Conservation (phyloP, 768 basidiomycete species). For the Punctularia strigosozonata region DNA sequence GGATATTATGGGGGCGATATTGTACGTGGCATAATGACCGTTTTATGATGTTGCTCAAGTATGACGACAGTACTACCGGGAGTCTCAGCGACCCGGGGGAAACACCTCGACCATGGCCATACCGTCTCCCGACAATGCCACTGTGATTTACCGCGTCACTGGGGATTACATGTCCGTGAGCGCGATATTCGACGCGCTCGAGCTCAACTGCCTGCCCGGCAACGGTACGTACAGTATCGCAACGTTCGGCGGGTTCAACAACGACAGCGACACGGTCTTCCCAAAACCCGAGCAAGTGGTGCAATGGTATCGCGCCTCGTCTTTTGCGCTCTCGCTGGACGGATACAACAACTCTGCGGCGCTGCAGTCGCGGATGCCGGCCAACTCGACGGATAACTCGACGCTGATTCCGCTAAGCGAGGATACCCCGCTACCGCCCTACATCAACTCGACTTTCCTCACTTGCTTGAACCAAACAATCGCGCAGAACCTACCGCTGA, state of each 20-base stretch:
- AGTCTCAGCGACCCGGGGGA: neutral
- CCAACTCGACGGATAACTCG: neutral
- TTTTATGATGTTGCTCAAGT: too few relatives aligned
- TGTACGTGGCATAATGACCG: neutral
- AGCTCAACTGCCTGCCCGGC: neutral
- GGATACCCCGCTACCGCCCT: slow-evolving; percentile 4
- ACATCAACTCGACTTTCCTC: slow-evolving; percentile 8
- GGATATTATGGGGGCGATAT: neutral
- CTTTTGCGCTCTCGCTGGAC: slow-evolving; percentile 13
- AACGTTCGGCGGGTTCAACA: neutral
- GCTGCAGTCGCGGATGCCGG: slow-evolving; percentile 1
- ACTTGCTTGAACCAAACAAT: slow-evolving; percentile 9
- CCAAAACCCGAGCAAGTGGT: slow-evolving; percentile 1
- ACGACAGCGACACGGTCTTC: neutral
- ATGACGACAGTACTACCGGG: too few relatives aligned
- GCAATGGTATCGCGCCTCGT: slow-evolving; percentile 17
- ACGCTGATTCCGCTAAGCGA: neutral
- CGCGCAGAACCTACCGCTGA: slow-evolving; percentile 5
- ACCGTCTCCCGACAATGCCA: neutral
- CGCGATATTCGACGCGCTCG: neutral
- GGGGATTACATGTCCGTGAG: slow-evolving; percentile 2
- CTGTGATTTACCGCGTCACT: slow-evolving; percentile 2
- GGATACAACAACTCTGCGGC: slow-evolving; percentile 17
- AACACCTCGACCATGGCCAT: neutral
- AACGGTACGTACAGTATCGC: too few relatives aligned